Conservation (phyloP, 106 monocot genomes). For the Allium cepa region DNA sequence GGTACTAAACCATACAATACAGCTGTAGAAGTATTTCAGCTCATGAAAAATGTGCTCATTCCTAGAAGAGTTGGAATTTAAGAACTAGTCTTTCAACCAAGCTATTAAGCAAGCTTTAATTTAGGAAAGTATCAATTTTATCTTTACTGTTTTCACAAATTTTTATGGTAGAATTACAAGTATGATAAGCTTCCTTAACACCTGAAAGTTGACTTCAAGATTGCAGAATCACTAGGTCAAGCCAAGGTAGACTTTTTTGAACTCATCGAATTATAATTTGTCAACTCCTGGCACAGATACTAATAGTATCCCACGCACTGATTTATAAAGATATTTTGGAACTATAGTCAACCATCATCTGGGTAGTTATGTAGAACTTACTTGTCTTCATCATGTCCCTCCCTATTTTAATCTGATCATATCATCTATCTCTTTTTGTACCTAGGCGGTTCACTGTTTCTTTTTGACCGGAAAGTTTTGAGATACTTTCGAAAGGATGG, state of each 20-base stretch:
- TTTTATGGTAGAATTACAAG: not conserved
- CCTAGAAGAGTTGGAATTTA: too few species aligned
- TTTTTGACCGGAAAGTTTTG: slow-evolving; percentile 79
- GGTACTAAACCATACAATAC: too few species aligned
- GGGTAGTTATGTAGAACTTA: not conserved
- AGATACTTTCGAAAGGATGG: slow-evolving; percentile 96
- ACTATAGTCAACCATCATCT: not conserved
- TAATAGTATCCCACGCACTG: not conserved
- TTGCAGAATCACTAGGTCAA: too few species aligned
- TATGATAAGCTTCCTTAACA: too few species aligned
- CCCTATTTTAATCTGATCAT: not conserved
- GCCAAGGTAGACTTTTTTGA: not conserved
- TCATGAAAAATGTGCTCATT: too few species aligned
- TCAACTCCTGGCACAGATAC: not conserved
- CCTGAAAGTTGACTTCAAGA: too few species aligned
- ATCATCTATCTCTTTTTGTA: not conserved
- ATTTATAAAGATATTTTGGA: not conserved
- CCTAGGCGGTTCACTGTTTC: slow-evolving; percentile 50
- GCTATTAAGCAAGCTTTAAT: too few species aligned
- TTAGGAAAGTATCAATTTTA: too few species aligned
- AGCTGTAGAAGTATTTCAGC: too few species aligned
- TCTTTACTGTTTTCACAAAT: not conserved
- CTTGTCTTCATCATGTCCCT: not conserved
- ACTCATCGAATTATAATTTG: not conserved
- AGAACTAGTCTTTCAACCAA: too few species aligned